Percentiles rank a stretch among this genome's conserved stretches.
These are phyloP conservation scores for Globisporangium iwayamae DNA, from an alignment of 352 stramenopile genomes.

Conservation along the genomic window DNA sequence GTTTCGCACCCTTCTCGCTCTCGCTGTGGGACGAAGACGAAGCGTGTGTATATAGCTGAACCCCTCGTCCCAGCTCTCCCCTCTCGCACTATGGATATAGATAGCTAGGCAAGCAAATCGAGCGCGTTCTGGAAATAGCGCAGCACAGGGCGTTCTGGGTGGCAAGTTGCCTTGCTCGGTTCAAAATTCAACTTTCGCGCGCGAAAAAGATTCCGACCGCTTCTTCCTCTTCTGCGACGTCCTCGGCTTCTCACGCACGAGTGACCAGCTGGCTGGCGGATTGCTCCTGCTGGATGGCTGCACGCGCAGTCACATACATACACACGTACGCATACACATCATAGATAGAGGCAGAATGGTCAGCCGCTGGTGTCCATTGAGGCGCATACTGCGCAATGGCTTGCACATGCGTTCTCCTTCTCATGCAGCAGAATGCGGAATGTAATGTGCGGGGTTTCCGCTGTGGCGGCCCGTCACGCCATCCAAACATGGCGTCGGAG, in stretches of 20 bases:
- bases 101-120: not conserved
- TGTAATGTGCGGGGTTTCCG: conserved; percentile 3
- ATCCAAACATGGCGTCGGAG: not conserved
- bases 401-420: not conserved
- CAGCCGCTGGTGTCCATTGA: not conserved
- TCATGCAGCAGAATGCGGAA: not conserved
- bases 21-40: not conserved
- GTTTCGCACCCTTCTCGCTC: conserved; percentile 13
- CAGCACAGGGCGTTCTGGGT: not conserved
- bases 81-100: not conserved
- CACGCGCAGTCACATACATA: not conserved
- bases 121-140: not conserved
- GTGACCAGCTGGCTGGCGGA: not conserved
- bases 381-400: not conserved
- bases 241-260: not conserved
- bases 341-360: not conserved
- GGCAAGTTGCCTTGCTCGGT: not conserved
- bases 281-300: too few relatives aligned
- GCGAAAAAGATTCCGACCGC: conserved; percentile 10
- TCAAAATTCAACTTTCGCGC: conserved; percentile 8
- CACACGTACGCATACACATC: not conserved
- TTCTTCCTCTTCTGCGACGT: not conserved
- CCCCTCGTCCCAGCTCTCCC: conserved; percentile 3
- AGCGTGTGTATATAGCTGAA: not conserved
- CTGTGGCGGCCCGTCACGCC: too few relatives aligned